Evolutionary conservation across 345 rosid species (phyloP).

Genomic region (Tarenaya hassleriana): DNA sequence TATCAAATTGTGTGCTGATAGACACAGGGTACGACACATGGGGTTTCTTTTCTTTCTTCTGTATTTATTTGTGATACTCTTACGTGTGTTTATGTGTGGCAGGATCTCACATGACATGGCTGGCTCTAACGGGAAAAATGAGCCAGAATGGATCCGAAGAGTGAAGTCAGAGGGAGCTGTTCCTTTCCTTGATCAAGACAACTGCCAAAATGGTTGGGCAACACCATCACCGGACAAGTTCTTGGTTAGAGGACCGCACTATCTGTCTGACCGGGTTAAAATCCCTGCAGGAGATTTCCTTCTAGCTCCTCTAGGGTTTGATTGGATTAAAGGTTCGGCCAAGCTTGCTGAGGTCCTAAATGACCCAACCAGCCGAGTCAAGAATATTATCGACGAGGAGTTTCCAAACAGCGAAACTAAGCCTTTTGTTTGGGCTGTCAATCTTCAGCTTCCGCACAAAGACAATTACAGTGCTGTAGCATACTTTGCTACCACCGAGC

Average conservation of each 20-base stretch:
- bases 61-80: neutral
- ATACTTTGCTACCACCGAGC: conserved; percentile 56
- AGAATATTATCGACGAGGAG: conserved; percentile 49
- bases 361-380: conserved; percentile 50
- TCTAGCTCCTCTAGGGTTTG: conserved; percentile 78
- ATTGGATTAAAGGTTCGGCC: conserved; percentile 70
- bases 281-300: conserved; percentile 67
- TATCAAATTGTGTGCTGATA: neutral
- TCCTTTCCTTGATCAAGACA: conserved; percentile 60
- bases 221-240: conserved; percentile 67
- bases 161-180: conserved; percentile 71
- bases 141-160: conserved; percentile 63
- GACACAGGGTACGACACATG: too few species aligned
- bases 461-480: conserved; percentile 87
- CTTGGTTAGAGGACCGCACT: conserved; percentile 87
- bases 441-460: conserved; percentile 84
- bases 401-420: conserved; percentile 43
- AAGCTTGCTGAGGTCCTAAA: conserved; percentile 56
- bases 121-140: conserved; percentile 28
- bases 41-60: neutral
- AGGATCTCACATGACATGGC: conserved; percentile 39
- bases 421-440: conserved; percentile 96
- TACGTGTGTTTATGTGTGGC: conserved; percentile 10
- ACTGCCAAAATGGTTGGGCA: conserved; percentile 73
- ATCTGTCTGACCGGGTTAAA: conserved; percentile 62